Conservation (phyloP, 768 basidiomycete species). For the Naganishia randhawae region DNA sequence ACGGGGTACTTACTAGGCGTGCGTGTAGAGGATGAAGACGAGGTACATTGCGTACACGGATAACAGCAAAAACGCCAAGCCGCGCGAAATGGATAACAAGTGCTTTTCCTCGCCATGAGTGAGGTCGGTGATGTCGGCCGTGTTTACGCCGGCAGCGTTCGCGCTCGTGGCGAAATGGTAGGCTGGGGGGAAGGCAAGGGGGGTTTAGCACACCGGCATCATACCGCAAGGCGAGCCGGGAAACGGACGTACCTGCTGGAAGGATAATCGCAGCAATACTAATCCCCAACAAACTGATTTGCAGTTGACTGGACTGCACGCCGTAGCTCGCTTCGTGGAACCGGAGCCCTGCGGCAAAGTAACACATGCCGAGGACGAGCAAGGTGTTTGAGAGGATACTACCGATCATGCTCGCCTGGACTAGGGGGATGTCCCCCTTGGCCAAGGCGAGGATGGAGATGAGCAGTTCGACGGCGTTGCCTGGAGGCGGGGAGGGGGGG, state of each 20-base stretch:
- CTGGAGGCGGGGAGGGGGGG: not conserved
- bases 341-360: constrained; percentile 53
- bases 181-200: constrained; percentile 45
- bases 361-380: constrained; percentile 51
- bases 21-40: constrained; percentile 58
- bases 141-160: constrained; percentile 28
- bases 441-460: constrained; percentile 51
- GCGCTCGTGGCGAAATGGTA: constrained; percentile 41
- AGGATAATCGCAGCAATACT: constrained; percentile 22
- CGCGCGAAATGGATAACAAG: constrained; percentile 56
- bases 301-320: constrained; percentile 55
- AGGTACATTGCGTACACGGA: constrained; percentile 55
- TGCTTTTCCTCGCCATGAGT: constrained; percentile 50
- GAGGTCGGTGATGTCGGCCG: constrained; percentile 30
- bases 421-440: constrained; percentile 55
- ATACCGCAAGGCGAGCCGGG: not conserved
- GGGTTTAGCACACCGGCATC: constrained; percentile 36
- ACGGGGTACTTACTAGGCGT: constrained; percentile 20
- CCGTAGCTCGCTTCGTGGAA: constrained; percentile 59
- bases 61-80: constrained; percentile 56
- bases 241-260: constrained; percentile 16
- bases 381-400: constrained; percentile 55
- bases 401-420: constrained; percentile 58
- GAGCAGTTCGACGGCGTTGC: constrained; percentile 58
- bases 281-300: constrained; percentile 49